phyloP scores from a whole-genome alignment of 495 filamentous ascomycete species.

The Ascobolus immersus region DNA sequence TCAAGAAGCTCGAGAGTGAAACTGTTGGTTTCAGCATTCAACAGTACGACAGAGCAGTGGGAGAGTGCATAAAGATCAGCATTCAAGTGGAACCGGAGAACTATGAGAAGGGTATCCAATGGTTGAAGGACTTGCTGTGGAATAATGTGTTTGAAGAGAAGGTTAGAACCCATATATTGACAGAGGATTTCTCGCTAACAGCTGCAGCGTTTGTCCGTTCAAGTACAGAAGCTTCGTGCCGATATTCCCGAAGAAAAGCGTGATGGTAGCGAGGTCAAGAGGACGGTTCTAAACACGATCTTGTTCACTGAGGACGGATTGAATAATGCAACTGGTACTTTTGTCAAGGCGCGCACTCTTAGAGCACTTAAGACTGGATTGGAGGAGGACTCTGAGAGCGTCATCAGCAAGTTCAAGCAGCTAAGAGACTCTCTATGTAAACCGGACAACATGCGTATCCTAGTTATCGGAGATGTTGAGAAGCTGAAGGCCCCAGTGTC shows the following conservation, averaged over 20 bases:
- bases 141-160: constrained; percentile 53
- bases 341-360: constrained; percentile 73
- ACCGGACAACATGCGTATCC: constrained; percentile 56
- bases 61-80: constrained; percentile 52
- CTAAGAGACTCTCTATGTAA: constrained; percentile 48
- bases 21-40: constrained; percentile 61
- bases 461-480: constrained; percentile 59
- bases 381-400: constrained; percentile 38
- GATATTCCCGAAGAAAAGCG: constrained; percentile 88
- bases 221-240: constrained; percentile 65
- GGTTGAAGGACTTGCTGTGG: constrained; percentile 68
- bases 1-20: constrained; percentile 68
- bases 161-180: constrained; percentile 4
- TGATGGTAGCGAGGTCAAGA: constrained; percentile 50
- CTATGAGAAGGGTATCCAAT: constrained; percentile 56
- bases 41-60: constrained; percentile 37
- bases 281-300: constrained; percentile 56
- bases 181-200: background rate
- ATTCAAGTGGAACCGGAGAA: constrained; percentile 75
- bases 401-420: constrained; percentile 49
- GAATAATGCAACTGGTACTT: constrained; percentile 47
- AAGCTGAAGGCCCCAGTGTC: constrained; percentile 57
- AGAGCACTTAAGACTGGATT: constrained; percentile 57
- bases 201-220: constrained; percentile 43
- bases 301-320: constrained; percentile 49